Evolutionary conservation across 176 grass and related monocot species (phyloP).

Genomic region (Triticum urartu): DNA sequence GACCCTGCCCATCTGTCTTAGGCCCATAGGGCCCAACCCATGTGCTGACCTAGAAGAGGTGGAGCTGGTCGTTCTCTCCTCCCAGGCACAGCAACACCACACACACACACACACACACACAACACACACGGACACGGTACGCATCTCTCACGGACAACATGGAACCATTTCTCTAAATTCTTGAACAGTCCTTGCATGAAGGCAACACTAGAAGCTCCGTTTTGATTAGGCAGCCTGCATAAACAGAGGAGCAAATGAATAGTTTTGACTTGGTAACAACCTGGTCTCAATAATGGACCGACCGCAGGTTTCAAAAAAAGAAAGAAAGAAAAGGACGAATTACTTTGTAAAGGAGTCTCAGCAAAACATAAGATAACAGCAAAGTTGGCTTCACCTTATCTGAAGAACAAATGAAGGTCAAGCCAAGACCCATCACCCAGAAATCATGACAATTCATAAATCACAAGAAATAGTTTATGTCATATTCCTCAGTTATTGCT

Average conservation of each 20-base stretch:
- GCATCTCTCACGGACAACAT: neutral
- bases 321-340: neutral
- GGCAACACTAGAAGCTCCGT: neutral
- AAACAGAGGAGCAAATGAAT: constrained; percentile 6
- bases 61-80: no score
- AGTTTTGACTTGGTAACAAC: neutral
- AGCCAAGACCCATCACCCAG: neutral
- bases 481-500: constrained; percentile 28
- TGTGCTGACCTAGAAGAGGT: no score
- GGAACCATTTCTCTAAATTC: neutral
- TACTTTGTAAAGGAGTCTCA: neutral
- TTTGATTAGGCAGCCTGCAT: neutral
- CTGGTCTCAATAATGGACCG: neutral
- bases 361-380: neutral
- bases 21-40: no score
- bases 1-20: no score
- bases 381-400: constrained; percentile 11
- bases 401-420: neutral
- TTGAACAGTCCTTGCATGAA: neutral
- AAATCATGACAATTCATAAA: neutral
- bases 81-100: no score
- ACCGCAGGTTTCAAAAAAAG: neutral
- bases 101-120: no score
- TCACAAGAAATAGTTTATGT: constrained; percentile 34
- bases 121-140: no score